Evolutionary conservation across 257 asterid species (phyloP), one percentile per base, ranked within the genome.

Genomic region (Fraxinus quadrangulata): DNA sequence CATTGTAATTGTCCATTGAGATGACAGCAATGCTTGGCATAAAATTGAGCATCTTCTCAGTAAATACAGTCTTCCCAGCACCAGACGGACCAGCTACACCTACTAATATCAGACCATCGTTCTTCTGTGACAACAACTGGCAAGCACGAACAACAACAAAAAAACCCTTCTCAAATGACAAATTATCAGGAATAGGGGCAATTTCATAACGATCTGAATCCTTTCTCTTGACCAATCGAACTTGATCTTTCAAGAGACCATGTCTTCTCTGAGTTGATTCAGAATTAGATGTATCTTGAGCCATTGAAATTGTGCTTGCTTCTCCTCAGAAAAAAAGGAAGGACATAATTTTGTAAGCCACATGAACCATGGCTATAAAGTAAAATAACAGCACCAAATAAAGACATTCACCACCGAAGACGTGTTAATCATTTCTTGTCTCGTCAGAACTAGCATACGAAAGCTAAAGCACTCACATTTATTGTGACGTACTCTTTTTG

Each of bases 41-140:
- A 80, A 93, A 92, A 83, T 86, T 93, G 26, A 90, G 80, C 72
- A 95, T 88, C 86, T 87, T 89, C 82, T 89, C 93, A 28, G 91
- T 88, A 77, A 87, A 80, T 26, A 90, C 88, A 74, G 98, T 92
- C 87, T 96, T 96, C 75, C 99, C 99, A 65, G 99, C 97, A 49
- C 99, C 99, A 24, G 99, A 96, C 56, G 99, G 99, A 45, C 99
- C 98, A 4, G 99, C 99, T 34, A 93, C 84, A 7, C 99, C 99
- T 40, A 96, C 82, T 68, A 96, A 59, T 78, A 91, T 74, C 61
- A 96, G 86, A 71, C 99, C 99, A 49, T 96, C 97, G 67, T 91
- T 96, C 81, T 93, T 93, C 83, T 92, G 97, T 0, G 90, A 85
- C 89, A 96, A 77, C 86, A 94, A 84, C 73, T 93, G 98, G 88